A percentile compares a stretch with the other conserved stretches of the same genome.
Evolutionary conservation across 768 basidiomycete species (phyloP).

Genomic region (Trametes cinnabarina): DNA sequence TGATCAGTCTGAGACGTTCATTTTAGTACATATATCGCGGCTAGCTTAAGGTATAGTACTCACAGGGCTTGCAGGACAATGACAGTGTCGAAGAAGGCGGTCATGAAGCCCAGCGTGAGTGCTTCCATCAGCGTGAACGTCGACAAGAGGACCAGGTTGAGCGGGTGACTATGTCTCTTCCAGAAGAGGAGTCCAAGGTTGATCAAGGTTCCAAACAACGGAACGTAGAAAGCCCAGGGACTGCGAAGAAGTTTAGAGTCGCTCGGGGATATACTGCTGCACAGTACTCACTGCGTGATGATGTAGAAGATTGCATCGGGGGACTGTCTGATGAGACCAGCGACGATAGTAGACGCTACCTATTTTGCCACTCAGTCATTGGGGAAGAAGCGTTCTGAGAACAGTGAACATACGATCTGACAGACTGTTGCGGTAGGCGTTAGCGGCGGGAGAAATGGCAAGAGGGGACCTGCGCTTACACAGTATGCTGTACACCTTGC

Average conservation of each 20-base stretch:
- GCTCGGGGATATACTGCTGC: not conserved
- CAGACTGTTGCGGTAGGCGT: slow-evolving; percentile 43
- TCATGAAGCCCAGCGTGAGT: slow-evolving; percentile 82
- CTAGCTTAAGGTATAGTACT: slow-evolving; percentile 26
- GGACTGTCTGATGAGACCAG: slow-evolving; percentile 67
- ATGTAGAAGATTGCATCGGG: slow-evolving; percentile 65
- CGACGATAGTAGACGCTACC: slow-evolving; percentile 78
- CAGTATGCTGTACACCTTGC: slow-evolving; percentile 90
- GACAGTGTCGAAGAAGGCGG: slow-evolving; percentile 68
- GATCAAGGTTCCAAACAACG: slow-evolving; percentile 74
- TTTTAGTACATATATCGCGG: not conserved
- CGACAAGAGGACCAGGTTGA: slow-evolving; percentile 81
- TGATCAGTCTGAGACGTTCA: slow-evolving; percentile 60
- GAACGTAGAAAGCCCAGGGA: slow-evolving; percentile 76
- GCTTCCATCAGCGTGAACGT: slow-evolving; percentile 91
- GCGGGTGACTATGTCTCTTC: slow-evolving; percentile 89
- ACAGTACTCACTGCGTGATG: slow-evolving; percentile 52
- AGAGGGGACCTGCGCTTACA: slow-evolving; percentile 47
- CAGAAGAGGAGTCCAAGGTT: slow-evolving; percentile 82
- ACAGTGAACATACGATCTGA: slow-evolving; percentile 56
- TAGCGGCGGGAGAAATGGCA: not conserved
- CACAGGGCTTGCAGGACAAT: slow-evolving; percentile 87
- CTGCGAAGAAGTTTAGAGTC: slow-evolving; percentile 34
- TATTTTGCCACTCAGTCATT: slow-evolving; percentile 20
- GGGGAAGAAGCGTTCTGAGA: not conserved